Base-by-base conservation (phyloP, 208 protist genomes). In the Borovskyia barvae region DNA sequence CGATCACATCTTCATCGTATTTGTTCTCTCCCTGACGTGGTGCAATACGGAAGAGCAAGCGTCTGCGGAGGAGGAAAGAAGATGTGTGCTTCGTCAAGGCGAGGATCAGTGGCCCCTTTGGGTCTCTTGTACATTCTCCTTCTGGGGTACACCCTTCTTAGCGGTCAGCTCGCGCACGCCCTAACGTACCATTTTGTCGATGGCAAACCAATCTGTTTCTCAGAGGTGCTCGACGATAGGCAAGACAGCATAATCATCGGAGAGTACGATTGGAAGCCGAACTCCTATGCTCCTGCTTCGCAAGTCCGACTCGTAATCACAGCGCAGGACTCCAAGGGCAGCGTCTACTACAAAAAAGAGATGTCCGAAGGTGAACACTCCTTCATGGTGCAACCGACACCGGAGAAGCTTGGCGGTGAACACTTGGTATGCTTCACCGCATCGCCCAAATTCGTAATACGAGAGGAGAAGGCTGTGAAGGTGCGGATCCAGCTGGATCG, bases 191-290 rank as follows among this genome's bases (percentile, higher is more conserved):
- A 72, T 19, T 73, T 92, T 37, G 30, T 54, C 24, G 57, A 85
- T 41, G 62, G 46, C 15, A 46, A 47, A 11, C 61, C 75, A 12
- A 42, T 88, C 19, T 92, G 85, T 62, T 92, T 92, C 47, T 53
- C 78, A 4, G 81, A 86, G 71, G 70, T 81, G 8, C 72, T 87
- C 25, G 50, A 62, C 9, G 39, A 63, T 12, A 47, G 55, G 12
- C 25, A 36, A 9, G 72, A 55, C 0, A 54, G 53, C 4, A 47
- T 65, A 20, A 68, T 89, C 14, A 80, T 76, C 2, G 79, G 80
- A 17, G 60, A 64, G 24, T 92, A 82, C 68, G 49, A 73, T 8
- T 79, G 77, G 50, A 58, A 50, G 15, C 1, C 26, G 3, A 56
- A 48, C 36, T 1, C 6, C 5, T 25, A 25, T 6, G 41, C 49